A percentile compares a stretch with the other conserved stretches of the same genome.
Evolutionary conservation across 2,329 filamentous ascomycete genomes (phyloP).

Genomic region (Fusarium humuli): DNA sequence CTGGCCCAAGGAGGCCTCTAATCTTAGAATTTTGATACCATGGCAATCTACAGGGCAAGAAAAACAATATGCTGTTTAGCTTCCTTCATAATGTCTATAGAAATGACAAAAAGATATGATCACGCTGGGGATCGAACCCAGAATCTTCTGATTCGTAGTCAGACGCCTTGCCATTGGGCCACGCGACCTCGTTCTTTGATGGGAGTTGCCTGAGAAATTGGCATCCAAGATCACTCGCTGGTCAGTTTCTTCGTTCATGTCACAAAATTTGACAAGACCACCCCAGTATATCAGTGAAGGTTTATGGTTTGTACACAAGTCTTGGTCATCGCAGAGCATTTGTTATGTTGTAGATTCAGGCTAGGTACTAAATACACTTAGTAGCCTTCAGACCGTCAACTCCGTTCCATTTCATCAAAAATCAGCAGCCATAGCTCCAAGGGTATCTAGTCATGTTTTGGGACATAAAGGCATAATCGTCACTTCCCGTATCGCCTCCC

Average conservation of each 20-base stretch:
- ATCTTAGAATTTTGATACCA: neutral
- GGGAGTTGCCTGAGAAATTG: neutral
- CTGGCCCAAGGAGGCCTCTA: neutral
- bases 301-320: neutral
- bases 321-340: neutral
- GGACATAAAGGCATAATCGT: conserved; percentile 36
- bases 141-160: conserved; percentile 41
- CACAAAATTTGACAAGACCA: neutral
- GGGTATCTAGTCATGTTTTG: conserved; percentile 47
- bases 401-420: conserved; percentile 28
- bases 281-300: neutral
- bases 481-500: neutral
- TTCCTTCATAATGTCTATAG: neutral
- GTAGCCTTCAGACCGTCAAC: conserved; percentile 10
- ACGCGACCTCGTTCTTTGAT: conserved; percentile 21
- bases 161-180: conserved; percentile 39
- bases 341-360: neutral
- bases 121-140: conserved; percentile 39
- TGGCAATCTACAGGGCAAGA: neutral
- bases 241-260: neutral
- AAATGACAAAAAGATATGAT: conserved; percentile 11
- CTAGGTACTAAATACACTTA: neutral
- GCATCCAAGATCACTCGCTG: neutral
- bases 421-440: conserved; percentile 39
- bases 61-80: neutral